Conservation (phyloP, 805 yeast species). For the Priceomyces melissophilus region DNA sequence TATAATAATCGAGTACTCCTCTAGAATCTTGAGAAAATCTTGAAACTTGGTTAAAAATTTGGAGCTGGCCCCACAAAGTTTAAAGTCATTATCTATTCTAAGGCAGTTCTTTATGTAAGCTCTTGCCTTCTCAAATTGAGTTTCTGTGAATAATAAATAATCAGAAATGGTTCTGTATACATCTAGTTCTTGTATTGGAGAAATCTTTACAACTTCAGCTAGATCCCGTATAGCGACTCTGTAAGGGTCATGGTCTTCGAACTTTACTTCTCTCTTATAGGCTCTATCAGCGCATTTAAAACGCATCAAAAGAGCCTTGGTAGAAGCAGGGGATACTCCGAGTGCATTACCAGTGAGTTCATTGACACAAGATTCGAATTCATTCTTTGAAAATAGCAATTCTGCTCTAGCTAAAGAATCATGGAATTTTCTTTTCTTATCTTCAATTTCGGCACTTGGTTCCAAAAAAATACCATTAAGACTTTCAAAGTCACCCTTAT, state of each 20-base stretch:
- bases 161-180: constrained; percentile 25
- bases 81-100: constrained; percentile 71
- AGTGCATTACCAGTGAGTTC: constrained; percentile 23
- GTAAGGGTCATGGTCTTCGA: constrained; percentile 7
- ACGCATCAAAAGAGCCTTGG: constrained; percentile 31
- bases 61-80: constrained; percentile 53
- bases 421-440: constrained; percentile 18
- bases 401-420: constrained; percentile 10
- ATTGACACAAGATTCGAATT: constrained; percentile 18
- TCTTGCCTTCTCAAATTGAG: constrained; percentile 51
- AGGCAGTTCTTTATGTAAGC: constrained; percentile 63
- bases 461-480: constrained; percentile 10
- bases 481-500: constrained; percentile 48
- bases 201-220: constrained; percentile 22
- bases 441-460: constrained; percentile 11
- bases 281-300: constrained; percentile 20
- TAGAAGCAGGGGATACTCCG: constrained; percentile 42
- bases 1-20: constrained; percentile 41
- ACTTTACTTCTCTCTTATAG: constrained; percentile 3
- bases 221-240: constrained; percentile 22
- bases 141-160: constrained; percentile 44
- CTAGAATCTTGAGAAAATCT: constrained; percentile 35
- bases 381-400: constrained; percentile 6
- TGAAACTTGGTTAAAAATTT: constrained; percentile 49
- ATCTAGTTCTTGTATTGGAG: constrained; percentile 23